Percentiles rank a stretch among this genome's conserved stretches.
Conservation (phyloP, 805 yeast species). For the Kregervanrija fluxuum region DNA sequence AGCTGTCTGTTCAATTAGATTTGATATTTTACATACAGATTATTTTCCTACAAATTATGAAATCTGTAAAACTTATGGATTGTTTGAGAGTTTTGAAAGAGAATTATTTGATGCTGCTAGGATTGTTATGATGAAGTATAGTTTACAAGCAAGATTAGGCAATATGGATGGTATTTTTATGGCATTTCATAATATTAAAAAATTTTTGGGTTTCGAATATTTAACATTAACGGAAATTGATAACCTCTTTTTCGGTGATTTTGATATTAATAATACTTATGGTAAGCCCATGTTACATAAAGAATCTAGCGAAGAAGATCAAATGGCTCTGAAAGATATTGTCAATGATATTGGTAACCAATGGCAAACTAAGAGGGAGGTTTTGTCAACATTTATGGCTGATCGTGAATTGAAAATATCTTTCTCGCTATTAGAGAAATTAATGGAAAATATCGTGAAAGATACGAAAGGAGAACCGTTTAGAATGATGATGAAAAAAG, state of each 20-base stretch:
- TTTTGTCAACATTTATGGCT: constrained; percentile 45
- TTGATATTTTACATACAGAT: constrained; percentile 54
- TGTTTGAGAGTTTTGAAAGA: constrained; percentile 71
- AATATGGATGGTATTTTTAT: constrained; percentile 94
- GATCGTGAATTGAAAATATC: constrained; percentile 62
- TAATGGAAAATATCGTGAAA: constrained; percentile 33
- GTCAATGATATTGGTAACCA: constrained; percentile 22
- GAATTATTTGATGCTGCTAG: constrained; percentile 72
- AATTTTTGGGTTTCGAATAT: constrained; percentile 87
- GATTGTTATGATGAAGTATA: constrained; percentile 74
- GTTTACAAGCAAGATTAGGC: constrained; percentile 89
- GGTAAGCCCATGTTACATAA: constrained; percentile 4
- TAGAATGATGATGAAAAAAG: constrained; percentile 26
- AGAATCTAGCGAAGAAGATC: constrained; percentile 2
- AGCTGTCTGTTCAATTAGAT: constrained; percentile 81
- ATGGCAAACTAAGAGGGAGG: constrained; percentile 27
- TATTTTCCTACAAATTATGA: constrained; percentile 60
- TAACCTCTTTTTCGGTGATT: constrained; percentile 43
- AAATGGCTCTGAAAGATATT: constrained; percentile 12
- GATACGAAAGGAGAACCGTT: constrained; percentile 29
- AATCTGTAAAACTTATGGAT: constrained; percentile 54
- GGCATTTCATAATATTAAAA: constrained; percentile 79
- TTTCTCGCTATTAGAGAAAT: constrained; percentile 40
- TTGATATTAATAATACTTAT: constrained; percentile 2
- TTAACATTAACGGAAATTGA: constrained; percentile 72